These are phyloP conservation scores for Xylaria sp. DNA, from an alignment of 2,329 filamentous ascomycete genomes.

Conservation along the genomic window DNA sequence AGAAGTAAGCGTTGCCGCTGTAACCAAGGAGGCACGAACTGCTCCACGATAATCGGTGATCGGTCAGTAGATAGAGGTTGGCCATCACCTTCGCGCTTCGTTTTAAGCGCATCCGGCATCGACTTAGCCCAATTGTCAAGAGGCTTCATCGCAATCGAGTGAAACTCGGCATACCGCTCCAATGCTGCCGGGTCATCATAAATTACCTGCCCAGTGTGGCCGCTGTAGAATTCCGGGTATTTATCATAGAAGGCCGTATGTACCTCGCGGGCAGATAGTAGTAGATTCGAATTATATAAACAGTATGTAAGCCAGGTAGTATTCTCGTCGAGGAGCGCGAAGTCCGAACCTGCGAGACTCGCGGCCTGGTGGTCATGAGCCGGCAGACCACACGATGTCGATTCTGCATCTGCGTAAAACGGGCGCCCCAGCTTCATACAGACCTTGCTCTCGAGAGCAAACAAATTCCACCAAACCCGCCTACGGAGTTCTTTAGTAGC, in stretches of 20 bases:
- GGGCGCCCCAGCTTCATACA: conserved; percentile 60
- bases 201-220: conserved; percentile 36
- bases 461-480: conserved; percentile 64
- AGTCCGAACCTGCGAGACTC: conserved; percentile 47
- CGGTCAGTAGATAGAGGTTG: conserved; percentile 50
- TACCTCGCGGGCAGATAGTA: conserved; percentile 47
- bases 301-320: conserved; percentile 54
- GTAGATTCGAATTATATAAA: conserved; percentile 50
- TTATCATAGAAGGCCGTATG: conserved; percentile 53
- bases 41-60: conserved; percentile 49
- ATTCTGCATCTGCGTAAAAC: conserved; percentile 49
- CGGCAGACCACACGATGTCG: conserved; percentile 53
- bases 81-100: conserved; percentile 47
- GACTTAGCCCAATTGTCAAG: conserved; percentile 50
- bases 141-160: conserved; percentile 39
- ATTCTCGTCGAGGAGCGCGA: conserved; percentile 48
- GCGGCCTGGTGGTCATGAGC: conserved; percentile 50
- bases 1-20: conserved; percentile 56
- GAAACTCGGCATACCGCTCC: conserved; percentile 41
- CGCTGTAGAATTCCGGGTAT: conserved; percentile 46
- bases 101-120: conserved; percentile 52
- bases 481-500: conserved; percentile 50
- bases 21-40: conserved; percentile 53
- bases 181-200: conserved; percentile 46
- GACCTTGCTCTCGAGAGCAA: conserved; percentile 58